Percentiles rank a stretch among this genome's conserved stretches.
These are phyloP conservation scores for Puccinia coronata DNA, from an alignment of 1,284 basidiomycete species.

Conservation along the genomic window DNA sequence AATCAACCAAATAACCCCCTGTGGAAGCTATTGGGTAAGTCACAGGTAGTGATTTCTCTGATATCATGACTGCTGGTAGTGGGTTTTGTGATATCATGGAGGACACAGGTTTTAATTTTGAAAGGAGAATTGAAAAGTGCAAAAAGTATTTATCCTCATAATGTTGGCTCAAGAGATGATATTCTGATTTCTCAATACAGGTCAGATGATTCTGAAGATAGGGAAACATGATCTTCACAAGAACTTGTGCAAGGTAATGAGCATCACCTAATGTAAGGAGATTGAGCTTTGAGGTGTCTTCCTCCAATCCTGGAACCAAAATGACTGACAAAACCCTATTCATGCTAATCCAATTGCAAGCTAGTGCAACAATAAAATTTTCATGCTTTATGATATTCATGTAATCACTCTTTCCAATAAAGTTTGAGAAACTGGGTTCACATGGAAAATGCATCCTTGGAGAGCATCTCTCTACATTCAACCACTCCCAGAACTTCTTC, in stretches of 20 bases:
- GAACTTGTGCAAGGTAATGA: not conserved
- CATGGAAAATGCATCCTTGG: not conserved
- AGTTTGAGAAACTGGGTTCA: not conserved
- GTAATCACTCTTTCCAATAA: constrained; percentile 4
- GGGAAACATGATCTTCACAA: not conserved
- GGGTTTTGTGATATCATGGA: not conserved
- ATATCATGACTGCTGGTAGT: too few relatives aligned
- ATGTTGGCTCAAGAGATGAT: not conserved
- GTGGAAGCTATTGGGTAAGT: too few relatives aligned
- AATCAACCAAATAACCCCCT: too few relatives aligned
- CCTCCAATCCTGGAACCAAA: not conserved
- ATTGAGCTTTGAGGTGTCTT: not conserved
- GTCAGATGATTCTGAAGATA: not conserved
- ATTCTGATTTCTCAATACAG: not conserved
- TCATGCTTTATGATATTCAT: not conserved
- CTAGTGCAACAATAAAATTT: not conserved
- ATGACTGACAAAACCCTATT: not conserved
- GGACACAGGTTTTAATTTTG: too few relatives aligned
- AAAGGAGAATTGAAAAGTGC: not conserved
- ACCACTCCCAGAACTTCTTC: not conserved
- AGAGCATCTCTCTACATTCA: not conserved
- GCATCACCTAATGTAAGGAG: not conserved
- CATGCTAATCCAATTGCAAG: not conserved
- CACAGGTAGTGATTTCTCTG: not conserved
- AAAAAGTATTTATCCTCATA: not conserved